Evolutionary conservation across 1,284 basidiomycete species (phyloP), one percentile per base, ranked within the genome.

Genomic region (Marasmius tenuissimus): DNA sequence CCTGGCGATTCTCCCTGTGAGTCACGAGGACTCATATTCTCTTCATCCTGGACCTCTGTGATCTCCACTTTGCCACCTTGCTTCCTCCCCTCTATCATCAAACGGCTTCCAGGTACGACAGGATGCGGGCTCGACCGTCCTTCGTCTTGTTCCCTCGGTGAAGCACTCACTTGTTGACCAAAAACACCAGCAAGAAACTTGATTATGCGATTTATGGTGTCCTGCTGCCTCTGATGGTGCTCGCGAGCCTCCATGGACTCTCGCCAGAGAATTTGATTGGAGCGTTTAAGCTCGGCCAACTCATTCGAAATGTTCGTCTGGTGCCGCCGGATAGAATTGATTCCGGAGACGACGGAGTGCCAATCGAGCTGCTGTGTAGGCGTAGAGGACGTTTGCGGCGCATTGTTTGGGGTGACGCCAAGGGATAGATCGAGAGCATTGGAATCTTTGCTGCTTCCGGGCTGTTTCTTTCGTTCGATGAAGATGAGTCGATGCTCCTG

Each of bases 141-240:
- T 58, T 73, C 66, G n/a, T 72, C 76, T 58, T 83, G 81, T 58
- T 80, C 79, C 66, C 81, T 82, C 59, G 73, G 76, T 50, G 73
- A 71, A 40, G 66, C 77, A 18, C 77, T 77, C 0, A 79, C 75
- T 56, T 81, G 80, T 50, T 81, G 82, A 2, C 95, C 95, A 76
- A 98, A 98, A 1, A 98, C 91, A 34, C 94, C 89, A 18, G 95
- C 96, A 56, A 99, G 78, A 76, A 99, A 98, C 63, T 94, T 91
- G 65, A 99, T 83, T 65, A 99, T 98, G 61, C 94, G 84, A 72
- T 97, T 96, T 71, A 98, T 96, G n/a, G 95, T 98, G 73, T 98
- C 96, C 70, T 97, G 92, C 68, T 97, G 95, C 70, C 93, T 94
- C 70, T 94, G 89, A 70, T 96, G 89, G 61, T 90, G 85, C 67